phyloP scores from a whole-genome alignment of 2,329 filamentous ascomycete species.

The Epichloe sp. region DNA sequence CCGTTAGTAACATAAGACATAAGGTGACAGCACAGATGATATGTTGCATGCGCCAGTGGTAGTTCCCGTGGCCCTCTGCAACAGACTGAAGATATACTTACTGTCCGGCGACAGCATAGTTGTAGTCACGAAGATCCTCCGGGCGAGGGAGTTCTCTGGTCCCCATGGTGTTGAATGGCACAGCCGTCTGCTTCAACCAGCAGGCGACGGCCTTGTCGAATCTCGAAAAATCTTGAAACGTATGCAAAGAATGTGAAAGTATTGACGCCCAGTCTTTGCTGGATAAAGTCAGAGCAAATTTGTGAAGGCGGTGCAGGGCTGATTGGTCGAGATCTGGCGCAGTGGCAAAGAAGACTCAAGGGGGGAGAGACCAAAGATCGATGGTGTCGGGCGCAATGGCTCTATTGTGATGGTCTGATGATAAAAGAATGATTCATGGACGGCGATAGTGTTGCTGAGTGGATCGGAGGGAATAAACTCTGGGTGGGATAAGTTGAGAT shows the following conservation, averaged over 20 bases:
- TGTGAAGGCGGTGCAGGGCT: background rate
- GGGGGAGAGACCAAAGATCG: background rate
- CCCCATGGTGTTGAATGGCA: constrained; percentile 11
- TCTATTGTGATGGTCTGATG: too few relatives aligned
- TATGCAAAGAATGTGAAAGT: background rate
- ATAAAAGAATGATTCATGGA: background rate
- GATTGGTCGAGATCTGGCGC: background rate
- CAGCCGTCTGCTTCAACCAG: background rate
- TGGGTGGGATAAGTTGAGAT: too few relatives aligned
- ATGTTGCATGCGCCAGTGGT: background rate
- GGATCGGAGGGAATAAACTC: background rate
- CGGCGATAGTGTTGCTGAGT: background rate
- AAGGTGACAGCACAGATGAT: background rate
- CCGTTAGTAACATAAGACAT: background rate
- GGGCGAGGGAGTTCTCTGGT: constrained; percentile 36
- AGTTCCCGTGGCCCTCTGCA: background rate
- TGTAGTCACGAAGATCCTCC: constrained; percentile 53
- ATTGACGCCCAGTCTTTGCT: background rate
- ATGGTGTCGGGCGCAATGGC: background rate
- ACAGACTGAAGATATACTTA: constrained; percentile 33
- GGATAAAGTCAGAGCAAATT: background rate
- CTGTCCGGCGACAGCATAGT: constrained; percentile 74
- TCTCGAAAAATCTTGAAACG: background rate
- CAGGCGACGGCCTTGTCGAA: background rate
- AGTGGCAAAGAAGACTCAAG: background rate